A percentile compares a stretch with the other conserved stretches of the same genome.
Evolutionary conservation across 2,329 filamentous ascomycete species (phyloP).

Genomic region (Dactylellina leptospora): DNA sequence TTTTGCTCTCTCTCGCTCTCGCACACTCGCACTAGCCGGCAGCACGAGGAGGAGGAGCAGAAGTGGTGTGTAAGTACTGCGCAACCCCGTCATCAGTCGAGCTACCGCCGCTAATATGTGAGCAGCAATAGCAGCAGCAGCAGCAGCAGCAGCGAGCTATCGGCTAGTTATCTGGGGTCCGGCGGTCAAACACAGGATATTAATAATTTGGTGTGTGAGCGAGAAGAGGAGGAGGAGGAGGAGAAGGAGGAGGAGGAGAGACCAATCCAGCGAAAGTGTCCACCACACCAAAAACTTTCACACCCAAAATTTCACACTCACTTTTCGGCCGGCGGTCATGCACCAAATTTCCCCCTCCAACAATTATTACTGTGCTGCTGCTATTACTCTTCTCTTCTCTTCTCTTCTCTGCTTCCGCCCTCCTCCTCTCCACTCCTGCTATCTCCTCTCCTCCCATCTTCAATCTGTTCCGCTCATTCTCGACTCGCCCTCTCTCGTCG

Average conservation of each 20-base stretch:
- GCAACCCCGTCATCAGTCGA: slow-evolving; percentile 47
- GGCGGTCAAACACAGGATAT: too few relatives aligned
- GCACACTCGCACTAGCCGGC: slow-evolving; percentile 38
- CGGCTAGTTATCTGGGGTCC: too few relatives aligned
- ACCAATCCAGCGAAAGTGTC: not conserved
- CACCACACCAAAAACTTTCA: not conserved
- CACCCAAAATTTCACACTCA: not conserved
- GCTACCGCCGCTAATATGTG: too few relatives aligned
- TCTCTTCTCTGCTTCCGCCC: slow-evolving; percentile 58
- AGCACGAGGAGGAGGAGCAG: not conserved
- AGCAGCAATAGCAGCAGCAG: not conserved
- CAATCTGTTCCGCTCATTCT: slow-evolving; percentile 15
- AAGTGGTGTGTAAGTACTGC: slow-evolving; percentile 24
- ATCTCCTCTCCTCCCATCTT: slow-evolving; percentile 58
- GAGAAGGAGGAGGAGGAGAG: not conserved
- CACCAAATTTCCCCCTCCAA: slow-evolving; percentile 57
- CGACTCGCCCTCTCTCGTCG: slow-evolving; percentile 56
- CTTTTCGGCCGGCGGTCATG: slow-evolving; percentile 55
- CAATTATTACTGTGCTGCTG: slow-evolving; percentile 56
- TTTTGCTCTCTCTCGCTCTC: not conserved
- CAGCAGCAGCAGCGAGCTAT: too few relatives aligned
- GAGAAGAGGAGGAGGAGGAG: not conserved
- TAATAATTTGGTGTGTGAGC: too few relatives aligned
- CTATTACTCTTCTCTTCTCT: slow-evolving; percentile 59
- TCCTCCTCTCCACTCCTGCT: slow-evolving; percentile 58